phyloP scores from a whole-genome alignment of 176 grass and related monocot genomes.

The Avena eriantha region DNA sequence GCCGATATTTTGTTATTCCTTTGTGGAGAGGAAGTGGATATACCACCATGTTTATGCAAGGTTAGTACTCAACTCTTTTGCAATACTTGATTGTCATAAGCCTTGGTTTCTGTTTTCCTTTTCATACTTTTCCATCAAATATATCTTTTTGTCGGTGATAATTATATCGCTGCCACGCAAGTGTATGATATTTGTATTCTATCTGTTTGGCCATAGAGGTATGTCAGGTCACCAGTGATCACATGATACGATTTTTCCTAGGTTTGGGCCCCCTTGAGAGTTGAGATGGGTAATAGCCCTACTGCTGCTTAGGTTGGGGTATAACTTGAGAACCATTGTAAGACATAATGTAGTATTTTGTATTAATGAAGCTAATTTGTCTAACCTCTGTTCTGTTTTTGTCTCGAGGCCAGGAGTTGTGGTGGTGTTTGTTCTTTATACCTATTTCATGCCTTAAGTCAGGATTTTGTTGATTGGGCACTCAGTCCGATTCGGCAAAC shows the following conservation, averaged over 20 bases:
- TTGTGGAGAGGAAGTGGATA: constrained; percentile 94
- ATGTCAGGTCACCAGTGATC: background rate
- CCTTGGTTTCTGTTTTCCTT: background rate
- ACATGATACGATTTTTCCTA: background rate
- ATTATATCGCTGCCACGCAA: background rate
- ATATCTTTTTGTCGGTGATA: background rate
- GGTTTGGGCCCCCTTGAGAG: background rate
- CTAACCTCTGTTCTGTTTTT: too few species aligned
- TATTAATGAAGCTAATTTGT: too few species aligned
- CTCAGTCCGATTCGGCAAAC: too few species aligned
- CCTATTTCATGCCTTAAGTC: too few species aligned
- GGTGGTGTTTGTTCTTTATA: too few species aligned
- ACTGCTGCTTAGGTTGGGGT: too few species aligned
- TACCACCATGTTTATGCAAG: constrained; percentile 95
- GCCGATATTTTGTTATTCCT: constrained; percentile 94
- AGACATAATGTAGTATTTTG: too few species aligned
- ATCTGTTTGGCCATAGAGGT: background rate
- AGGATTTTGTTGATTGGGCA: too few species aligned
- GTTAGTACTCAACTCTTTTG: constrained; percentile 53
- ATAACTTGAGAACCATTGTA: too few species aligned
- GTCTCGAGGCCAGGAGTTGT: too few species aligned
- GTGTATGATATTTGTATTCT: background rate
- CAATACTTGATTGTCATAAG: constrained; percentile 6
- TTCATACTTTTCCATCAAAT: background rate
- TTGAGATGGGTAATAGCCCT: too few species aligned